Conservation (phyloP, 192 early-diverging fungal genomes). For the Allomyces macrogynus region DNA sequence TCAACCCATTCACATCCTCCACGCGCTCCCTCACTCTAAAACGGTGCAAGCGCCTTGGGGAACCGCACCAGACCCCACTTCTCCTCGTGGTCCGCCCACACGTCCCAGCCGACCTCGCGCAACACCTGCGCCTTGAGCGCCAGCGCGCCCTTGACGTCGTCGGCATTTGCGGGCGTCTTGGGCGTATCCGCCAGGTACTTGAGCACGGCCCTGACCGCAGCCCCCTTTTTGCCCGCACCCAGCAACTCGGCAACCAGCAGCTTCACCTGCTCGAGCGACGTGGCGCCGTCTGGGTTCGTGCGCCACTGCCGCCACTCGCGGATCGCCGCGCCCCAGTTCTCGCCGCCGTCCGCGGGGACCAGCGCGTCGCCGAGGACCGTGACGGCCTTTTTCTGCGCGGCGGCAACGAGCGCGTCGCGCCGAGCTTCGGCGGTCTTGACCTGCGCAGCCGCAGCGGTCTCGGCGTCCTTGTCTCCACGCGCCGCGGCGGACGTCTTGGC, state of each 20-base stretch:
- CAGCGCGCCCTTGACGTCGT: conserved; percentile 29
- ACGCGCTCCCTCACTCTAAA: no score
- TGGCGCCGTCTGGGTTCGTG: conserved; percentile 17
- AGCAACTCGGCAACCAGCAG: conserved; percentile 33
- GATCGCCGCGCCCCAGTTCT: conserved; percentile 30
- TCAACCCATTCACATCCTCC: no score
- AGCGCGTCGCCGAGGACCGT: neutral
- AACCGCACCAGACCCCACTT: conserved; percentile 7
- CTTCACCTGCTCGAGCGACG: conserved; percentile 29
- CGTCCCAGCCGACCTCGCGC: conserved; percentile 37
- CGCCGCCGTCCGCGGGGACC: conserved; percentile 8
- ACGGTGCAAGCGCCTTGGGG: neutral
- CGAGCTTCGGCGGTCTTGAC: conserved; percentile 19
- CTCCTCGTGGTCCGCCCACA: conserved; percentile 38
- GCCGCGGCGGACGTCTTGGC: neutral
- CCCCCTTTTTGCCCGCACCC: conserved; percentile 27
- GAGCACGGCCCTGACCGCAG: conserved; percentile 49
- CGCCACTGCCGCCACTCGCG: conserved; percentile 38
- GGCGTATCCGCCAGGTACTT: conserved; percentile 44
- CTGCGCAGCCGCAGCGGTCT: no score
- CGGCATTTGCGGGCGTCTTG: conserved; percentile 21
- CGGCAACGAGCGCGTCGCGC: conserved; percentile 17
- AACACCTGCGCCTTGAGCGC: conserved; percentile 33
- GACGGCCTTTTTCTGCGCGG: neutral
- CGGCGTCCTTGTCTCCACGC: neutral